phyloP scores from a whole-genome alignment of 163 green algal species.

The Trebouxiophyceae sp. region DNA sequence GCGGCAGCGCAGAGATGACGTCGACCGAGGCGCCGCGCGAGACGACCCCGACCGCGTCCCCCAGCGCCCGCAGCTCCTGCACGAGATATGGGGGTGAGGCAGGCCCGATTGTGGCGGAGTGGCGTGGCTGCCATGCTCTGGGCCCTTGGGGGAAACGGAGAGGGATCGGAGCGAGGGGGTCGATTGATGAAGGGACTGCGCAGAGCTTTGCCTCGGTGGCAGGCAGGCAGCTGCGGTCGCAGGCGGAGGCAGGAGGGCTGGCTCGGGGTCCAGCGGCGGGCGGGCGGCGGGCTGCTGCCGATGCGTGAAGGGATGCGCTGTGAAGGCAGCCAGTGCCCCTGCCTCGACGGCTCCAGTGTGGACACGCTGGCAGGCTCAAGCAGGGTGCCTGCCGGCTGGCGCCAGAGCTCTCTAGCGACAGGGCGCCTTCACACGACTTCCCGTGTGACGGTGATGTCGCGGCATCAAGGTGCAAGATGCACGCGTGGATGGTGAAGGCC shows the following conservation, averaged over 20 bases:
- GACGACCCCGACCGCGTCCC: slow-evolving; percentile 41
- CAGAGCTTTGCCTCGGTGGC: neutral
- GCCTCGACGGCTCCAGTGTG: too few relatives aligned
- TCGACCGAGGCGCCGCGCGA: slow-evolving; percentile 14
- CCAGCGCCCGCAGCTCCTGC: slow-evolving; percentile 40
- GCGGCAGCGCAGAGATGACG: slow-evolving; percentile 20
- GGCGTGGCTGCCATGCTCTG: neutral
- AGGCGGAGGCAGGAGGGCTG: neutral
- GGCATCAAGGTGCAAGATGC: too few relatives aligned
- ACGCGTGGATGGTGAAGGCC: too few relatives aligned
- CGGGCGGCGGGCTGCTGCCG: too few relatives aligned
- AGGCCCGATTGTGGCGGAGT: neutral
- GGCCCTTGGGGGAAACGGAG: too few relatives aligned
- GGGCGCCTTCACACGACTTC: too few relatives aligned
- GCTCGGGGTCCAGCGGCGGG: neutral
- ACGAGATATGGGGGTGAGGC: neutral
- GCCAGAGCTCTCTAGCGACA: too few relatives aligned
- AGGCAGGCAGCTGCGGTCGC: neutral
- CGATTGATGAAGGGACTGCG: neutral
- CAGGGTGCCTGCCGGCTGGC: too few relatives aligned
- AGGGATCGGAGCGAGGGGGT: neutral
- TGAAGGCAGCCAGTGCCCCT: too few relatives aligned
- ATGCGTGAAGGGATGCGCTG: too few relatives aligned
- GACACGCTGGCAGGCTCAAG: too few relatives aligned
- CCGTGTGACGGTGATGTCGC: too few relatives aligned